Conservation (phyloP, 78 protist genomes). For the Protostelium mycophagum region DNA sequence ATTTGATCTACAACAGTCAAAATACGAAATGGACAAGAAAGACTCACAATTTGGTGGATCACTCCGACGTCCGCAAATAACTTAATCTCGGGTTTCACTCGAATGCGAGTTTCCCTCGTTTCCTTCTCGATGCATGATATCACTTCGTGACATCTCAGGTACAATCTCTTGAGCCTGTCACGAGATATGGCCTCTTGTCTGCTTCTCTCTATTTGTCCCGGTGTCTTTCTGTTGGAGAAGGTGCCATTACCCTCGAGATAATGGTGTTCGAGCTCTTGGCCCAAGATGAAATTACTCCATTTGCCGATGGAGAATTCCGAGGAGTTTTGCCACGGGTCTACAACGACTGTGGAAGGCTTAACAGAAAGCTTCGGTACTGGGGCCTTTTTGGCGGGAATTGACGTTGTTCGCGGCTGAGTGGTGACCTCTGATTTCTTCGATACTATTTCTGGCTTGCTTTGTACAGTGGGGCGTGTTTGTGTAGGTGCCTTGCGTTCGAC, state of each 20-base stretch:
- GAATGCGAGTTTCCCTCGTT: background rate
- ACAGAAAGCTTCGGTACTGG: background rate
- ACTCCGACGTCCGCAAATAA: background rate
- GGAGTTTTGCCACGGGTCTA: background rate
- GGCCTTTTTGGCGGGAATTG: background rate
- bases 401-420: too few species aligned
- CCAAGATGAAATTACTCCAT: background rate
- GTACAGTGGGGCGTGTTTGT: too few species aligned
- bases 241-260: background rate
- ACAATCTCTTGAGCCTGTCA: background rate
- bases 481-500: too few species aligned
- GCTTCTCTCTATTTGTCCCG: background rate
- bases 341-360: background rate
- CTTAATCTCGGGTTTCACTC: background rate
- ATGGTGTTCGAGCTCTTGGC: background rate
- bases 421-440: too few species aligned
- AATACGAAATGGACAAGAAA: too few species aligned
- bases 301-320: background rate
- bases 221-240: background rate
- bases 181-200: background rate
- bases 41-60: background rate
- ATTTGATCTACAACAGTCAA: too few species aligned
- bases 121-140: background rate
- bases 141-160: background rate
- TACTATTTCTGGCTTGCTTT: too few species aligned